Base-by-base conservation (phyloP, 805 yeast species). In the Kuraishia molischiana region DNA sequence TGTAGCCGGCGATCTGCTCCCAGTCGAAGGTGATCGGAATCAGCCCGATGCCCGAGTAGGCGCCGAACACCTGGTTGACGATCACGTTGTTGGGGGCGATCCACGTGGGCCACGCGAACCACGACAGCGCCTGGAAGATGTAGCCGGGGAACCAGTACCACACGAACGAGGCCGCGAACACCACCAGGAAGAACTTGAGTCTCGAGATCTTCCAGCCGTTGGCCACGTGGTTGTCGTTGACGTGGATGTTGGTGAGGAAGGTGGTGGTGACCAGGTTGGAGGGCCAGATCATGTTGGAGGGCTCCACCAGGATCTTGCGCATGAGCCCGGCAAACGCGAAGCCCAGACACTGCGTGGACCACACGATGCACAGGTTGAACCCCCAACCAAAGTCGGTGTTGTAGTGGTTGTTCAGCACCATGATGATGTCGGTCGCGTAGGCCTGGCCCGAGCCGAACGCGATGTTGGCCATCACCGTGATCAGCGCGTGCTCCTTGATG, bases 1-100 rank as follows among this genome's bases (percentile, higher is more conserved):
- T 30, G 18, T 78, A 72, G 11, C 79, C 78, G 4, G 77, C 69
- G 29, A 78, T 62, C 49, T 74, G 75, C 47, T 70, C 69, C 85
- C 85, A 80, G 54, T 79, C 85, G 48, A 80, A 77, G 13, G 82
- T 74, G 29, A 77, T 20, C 14, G 87, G 87, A 45, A 86, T 86
- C 51, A 77, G 50, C 15, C 85, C 86, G 42, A 79, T 57, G 11
- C 89, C 89, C 11, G 73, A 56, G 5, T 56, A 43, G 5, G 72
- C 62, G 35, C 90, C 90, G 46, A 80, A 79, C n/a, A 81, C 60
- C 49, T 75, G 81, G 46, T 76, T 78, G 14, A 79, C 66, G n/a
- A 67, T 66, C 38, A 71, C 70, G 50, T 76, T 75, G 29, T 74
- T 55, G 13, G 74, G 73, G n/a, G 51, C 64, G 35, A 77, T 76